Base-by-base conservation (phyloP, 768 basidiomycete genomes). In the Calocybe indica region DNA sequence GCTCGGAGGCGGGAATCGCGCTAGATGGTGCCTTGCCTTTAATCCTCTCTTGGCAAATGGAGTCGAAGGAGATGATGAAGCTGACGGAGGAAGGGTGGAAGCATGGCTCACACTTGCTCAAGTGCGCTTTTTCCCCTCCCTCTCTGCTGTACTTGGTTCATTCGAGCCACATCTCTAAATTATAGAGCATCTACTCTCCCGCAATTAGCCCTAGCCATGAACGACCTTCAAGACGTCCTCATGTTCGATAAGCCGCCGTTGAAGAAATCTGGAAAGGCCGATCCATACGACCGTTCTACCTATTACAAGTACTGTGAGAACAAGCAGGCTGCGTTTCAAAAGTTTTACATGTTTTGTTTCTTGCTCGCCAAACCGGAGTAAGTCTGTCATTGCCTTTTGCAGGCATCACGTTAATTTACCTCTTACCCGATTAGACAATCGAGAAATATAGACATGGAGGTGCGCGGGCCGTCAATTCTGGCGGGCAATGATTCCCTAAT, bases 401-500 rank as follows among this genome's bases (percentile, higher is more conserved):
- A 6, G 45, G 45, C 28, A 40, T 8, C n/a, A 36, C 12, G 29
- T 37, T 12, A 28, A 22, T 35, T 10, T 43, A 33, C 45, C 35
- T 13, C 32, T 35, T 32, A 29, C 22, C 7, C 44, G 14, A 15
- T 46, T 52, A 89, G 87, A 60, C 75, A 78, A 60, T 79, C 80
- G 13, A 76, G 81, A 53, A 90, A 88, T 59, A 80, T 90, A 52
- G 88, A 90, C 44, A 86, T 91, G 73, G 88, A 91, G 68, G 87
- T 86, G 52, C 56, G 69, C 55, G 14, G n/a, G 10, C 9, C 38
- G 15, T 13, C 22, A 44, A n/a, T n/a, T 29, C 41, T 41, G 10
- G 22, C n/a, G 15, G 38, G 7, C 29, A 31, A 7, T 8, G 5
- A 46, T 37, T 33, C 43, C 6, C 7, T 30, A 32, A 32, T 43